Base-by-base conservation (phyloP, 129 eudicot genomes). In the Cynara cardunculus region DNA sequence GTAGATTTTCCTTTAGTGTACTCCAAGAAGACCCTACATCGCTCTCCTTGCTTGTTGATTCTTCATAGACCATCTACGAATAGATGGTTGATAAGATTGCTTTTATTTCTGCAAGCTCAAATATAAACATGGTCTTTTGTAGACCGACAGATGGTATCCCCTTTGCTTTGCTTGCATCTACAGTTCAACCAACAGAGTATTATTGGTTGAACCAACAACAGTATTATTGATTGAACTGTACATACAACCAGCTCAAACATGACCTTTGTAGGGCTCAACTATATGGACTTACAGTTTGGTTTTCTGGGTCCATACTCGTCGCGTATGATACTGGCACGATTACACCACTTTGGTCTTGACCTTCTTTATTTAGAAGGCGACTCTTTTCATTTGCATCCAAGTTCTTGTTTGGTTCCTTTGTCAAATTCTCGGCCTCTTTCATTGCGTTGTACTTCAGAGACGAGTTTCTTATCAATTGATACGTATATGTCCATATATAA, bases 401-500 rank as follows among this genome's bases (percentile, higher is more conserved):
- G 44, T 92, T 91, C 75, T 75, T 87, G 86, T 90, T 94, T 30
- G 96, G 87, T 76, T 72, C 66, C 84, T 77, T 87, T 26, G 18
- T 53, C 24, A 78, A 61, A 77, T 25, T 89, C 84, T 85, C 80
- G 0, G 80, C 84, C 77, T 75, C 84, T 70, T 73, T 78, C 70
- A 78, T 66, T 44, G 89, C 90, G 25, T 83, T 76, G 46, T 77
- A 83, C 68, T 73, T 87, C 24, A 16, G 11, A 8, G 92, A 78
- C 1, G 98, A 86, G 67, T 67, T 89, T 84, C 84, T 78, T 28
- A 94, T 76, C 28, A 94, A 78, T 27, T 94, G 97, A 87, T 84
- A 92, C 27, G 94, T 71, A 70, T 86, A 90, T 19, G 98, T 94
- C 98, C 98, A 94, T 85, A 89, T 87, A 77, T 59, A 92, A 84